Base-by-base conservation (phyloP, 2,329 filamentous ascomycete species). In the Fusarium sp. region DNA sequence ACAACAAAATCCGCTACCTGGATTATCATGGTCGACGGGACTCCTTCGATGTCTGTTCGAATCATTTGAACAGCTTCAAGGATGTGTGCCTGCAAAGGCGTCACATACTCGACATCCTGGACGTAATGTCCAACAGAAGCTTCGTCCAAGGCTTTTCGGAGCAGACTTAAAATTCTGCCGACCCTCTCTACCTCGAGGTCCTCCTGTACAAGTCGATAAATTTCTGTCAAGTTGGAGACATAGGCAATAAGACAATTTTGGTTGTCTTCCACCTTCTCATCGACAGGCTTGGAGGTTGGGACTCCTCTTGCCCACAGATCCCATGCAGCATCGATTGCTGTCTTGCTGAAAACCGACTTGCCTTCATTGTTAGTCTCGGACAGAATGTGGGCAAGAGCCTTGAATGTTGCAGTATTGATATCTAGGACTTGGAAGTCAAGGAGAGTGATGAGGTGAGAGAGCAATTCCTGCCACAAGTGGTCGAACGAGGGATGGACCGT, bases 161-260 rank as follows among this genome's bases (percentile, higher is more conserved):
- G 82, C 46, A 97, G 88, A 5, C 82, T 82, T 3, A 97, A 84
- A 78, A 97, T 91, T n/a, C 84, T 86, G 39, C 85, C 82, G 11
- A 94, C 88, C 46, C 87, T 86, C 5, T 89, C 84, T 1, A 88
- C 82, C 12, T 86, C 86, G 21, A 97, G 81, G 18, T 88, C 86
- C 10, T 84, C 80, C 60, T 91, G 85, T 47, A 93, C 88, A 8
- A 98, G 85, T 2, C 89, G 87, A 75, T 97, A 97, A 2, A 98
- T 85, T 71, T 96, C 91, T 57, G 89, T 84, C 39, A 96, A 87
- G 3, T 92, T 86, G 23, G 90, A 86, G 2, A 96, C 87, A 80
- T 97, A 98, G n/a, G 94, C 92, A 29, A 93, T 82, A n/a, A 95
- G 86, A 13, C 93, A 94, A 58, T 91, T 90, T 76, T 97, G 93